These are phyloP conservation scores for Volvox africanus DNA, from an alignment of 139 green algal genomes.

Conservation along the genomic window DNA sequence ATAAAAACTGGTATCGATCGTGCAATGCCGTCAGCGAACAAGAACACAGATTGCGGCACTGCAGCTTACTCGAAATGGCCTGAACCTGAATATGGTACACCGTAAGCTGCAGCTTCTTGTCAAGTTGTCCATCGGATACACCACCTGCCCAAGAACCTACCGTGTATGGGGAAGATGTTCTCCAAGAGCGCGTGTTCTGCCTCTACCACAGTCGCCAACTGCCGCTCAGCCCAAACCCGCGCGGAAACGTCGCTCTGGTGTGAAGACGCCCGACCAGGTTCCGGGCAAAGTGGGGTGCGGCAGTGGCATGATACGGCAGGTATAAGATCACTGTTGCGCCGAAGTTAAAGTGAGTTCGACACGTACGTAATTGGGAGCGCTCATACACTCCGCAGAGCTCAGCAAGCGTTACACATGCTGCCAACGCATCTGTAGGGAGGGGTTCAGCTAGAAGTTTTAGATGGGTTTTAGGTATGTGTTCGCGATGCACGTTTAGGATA, in stretches of 20 bases:
- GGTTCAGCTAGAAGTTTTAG: not conserved
- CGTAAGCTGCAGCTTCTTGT: not conserved
- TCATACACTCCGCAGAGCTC: not conserved
- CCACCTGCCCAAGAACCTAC: not conserved
- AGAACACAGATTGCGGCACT: too few relatives aligned
- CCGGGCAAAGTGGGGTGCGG: not conserved
- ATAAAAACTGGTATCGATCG: not conserved
- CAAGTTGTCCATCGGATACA: not conserved
- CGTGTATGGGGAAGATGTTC: constrained; percentile 35
- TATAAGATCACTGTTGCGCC: not conserved
- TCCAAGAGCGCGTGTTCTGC: constrained; percentile 41
- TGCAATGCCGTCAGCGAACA: not conserved
- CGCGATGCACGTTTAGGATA: too few relatives aligned
- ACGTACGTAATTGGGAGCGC: not conserved
- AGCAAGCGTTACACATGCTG: not conserved
- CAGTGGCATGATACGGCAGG: not conserved
- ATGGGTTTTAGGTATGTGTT: too few relatives aligned
- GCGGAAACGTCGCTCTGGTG: constrained; percentile 31
- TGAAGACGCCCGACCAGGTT: not conserved
- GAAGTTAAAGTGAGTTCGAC: not conserved
- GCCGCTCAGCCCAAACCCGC: constrained; percentile 27
- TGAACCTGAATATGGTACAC: too few relatives aligned
- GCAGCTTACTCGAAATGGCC: not conserved
- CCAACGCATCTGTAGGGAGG: not conserved
- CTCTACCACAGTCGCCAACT: constrained; percentile 33